Evolutionary conservation across 306 rosid species (phyloP).

Genomic region (Vigna angularis): DNA sequence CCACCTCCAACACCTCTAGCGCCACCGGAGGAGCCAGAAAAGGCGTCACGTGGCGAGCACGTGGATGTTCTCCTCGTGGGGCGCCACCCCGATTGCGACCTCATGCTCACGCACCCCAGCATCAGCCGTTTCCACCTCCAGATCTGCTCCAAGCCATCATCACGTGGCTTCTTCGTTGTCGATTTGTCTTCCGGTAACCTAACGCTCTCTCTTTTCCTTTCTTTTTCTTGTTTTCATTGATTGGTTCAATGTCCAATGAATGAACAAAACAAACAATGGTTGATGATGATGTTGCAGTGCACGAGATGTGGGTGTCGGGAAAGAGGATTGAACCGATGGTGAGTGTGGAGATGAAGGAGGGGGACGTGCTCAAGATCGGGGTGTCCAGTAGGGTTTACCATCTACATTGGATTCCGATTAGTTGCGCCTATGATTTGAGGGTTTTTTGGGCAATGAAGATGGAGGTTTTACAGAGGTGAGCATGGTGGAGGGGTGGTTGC

Average conservation of each 20-base stretch:
- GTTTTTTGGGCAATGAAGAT: too few relatives aligned
- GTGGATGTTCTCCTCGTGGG: slow-evolving; percentile 69
- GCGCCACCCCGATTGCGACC: slow-evolving; percentile 79
- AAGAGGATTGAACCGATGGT: slow-evolving; percentile 64
- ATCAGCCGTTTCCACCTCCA: slow-evolving; percentile 85
- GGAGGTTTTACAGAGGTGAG: too few relatives aligned
- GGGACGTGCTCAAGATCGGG: slow-evolving; percentile 68
- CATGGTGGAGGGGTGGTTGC: too few relatives aligned
- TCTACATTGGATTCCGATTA: slow-evolving; percentile 76
- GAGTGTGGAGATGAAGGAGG: slow-evolving; percentile 61
- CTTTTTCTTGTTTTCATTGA: too few relatives aligned
- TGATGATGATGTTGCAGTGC: slow-evolving; percentile 53
- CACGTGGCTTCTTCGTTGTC: slow-evolving; percentile 51
- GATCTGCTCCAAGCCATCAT: slow-evolving; percentile 58
- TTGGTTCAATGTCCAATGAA: background rate
- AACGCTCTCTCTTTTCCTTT: background rate
- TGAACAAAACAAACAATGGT: too few relatives aligned
- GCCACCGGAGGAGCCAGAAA: background rate
- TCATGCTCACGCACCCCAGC: slow-evolving; percentile 81
- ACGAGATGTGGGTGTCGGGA: slow-evolving; percentile 80
- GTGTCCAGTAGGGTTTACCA: slow-evolving; percentile 71
- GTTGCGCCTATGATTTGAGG: slow-evolving; percentile 57
- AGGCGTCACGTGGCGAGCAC: slow-evolving; percentile 24
- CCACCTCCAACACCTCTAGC: too few relatives aligned
- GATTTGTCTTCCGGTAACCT: slow-evolving; percentile 75